A percentile compares a stretch with the other conserved stretches of the same genome.
phyloP scores from a whole-genome alignment of 768 basidiomycete species.

The Paxillus rubicundulus region DNA sequence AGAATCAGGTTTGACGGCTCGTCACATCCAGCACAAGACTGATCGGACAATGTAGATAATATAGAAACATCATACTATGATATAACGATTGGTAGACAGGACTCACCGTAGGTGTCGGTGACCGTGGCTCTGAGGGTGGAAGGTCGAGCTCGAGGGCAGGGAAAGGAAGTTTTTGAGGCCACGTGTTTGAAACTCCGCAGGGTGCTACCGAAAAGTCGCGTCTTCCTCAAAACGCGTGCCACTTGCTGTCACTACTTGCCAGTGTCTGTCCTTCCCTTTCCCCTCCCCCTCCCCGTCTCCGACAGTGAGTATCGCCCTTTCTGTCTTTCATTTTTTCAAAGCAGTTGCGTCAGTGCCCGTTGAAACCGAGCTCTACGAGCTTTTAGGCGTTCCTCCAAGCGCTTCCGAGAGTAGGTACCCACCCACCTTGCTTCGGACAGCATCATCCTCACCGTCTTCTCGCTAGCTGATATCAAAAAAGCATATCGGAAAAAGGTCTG shows the following conservation, averaged over 20 bases:
- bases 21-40: slow-evolving; percentile 48
- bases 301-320: slow-evolving; percentile 24
- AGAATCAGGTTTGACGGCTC: slow-evolving; percentile 36
- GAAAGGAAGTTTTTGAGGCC: neutral
- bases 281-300: slow-evolving; percentile 4
- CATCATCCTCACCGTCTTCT: slow-evolving; percentile 9
- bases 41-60: slow-evolving; percentile 95
- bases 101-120: slow-evolving; percentile 19
- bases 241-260: neutral
- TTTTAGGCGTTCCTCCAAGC: slow-evolving; percentile 67
- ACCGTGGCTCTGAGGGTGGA: neutral
- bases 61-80: slow-evolving; percentile 50
- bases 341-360: slow-evolving; percentile 53
- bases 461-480: slow-evolving; percentile 82
- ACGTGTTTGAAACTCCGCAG: slow-evolving; percentile 32
- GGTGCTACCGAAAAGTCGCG: slow-evolving; percentile 27
- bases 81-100: neutral
- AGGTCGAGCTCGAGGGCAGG: too few relatives aligned
- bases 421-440: neutral
- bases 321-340: neutral
- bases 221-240: slow-evolving; percentile 26
- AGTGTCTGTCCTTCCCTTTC: slow-evolving; percentile 1
- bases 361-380: slow-evolving; percentile 83
- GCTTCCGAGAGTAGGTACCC: slow-evolving; percentile 65
- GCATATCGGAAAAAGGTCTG: slow-evolving; percentile 90